phyloP scores from a whole-genome alignment of 768 basidiomycete species.

The Boletus subparvulus region DNA sequence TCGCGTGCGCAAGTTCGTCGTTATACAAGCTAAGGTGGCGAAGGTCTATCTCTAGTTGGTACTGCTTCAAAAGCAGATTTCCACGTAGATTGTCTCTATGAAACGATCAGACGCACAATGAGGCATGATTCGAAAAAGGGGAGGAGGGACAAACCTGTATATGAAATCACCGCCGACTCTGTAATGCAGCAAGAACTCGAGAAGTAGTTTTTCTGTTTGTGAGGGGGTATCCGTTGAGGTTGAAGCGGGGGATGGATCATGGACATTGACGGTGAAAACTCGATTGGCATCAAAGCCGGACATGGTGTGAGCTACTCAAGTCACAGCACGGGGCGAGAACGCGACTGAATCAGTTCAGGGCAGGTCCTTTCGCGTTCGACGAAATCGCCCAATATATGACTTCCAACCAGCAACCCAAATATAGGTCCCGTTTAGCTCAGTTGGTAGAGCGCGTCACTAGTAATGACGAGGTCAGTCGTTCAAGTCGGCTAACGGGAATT shows the following conservation, averaged over 20 bases:
- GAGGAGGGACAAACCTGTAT: slow-evolving; percentile 62
- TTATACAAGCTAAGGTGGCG: slow-evolving; percentile 79
- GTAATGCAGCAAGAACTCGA: slow-evolving; percentile 86
- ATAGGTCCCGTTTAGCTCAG: slow-evolving; percentile 41
- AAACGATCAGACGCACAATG: neutral
- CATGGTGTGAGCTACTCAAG: slow-evolving; percentile 43
- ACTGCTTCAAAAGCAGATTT: slow-evolving; percentile 86
- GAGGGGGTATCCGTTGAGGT: slow-evolving; percentile 70
- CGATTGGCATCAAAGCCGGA: slow-evolving; percentile 85
- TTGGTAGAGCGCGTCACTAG: slow-evolving; percentile 53
- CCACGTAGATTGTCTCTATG: slow-evolving; percentile 81
- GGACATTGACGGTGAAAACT: slow-evolving; percentile 79
- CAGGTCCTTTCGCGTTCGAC: slow-evolving; percentile 29
- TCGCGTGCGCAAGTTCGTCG: slow-evolving; percentile 88
- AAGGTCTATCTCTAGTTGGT: slow-evolving; percentile 84
- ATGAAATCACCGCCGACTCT: slow-evolving; percentile 89
- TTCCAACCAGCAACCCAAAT: neutral
- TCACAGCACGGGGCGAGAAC: neutral
- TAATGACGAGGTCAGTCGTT: slow-evolving; percentile 47
- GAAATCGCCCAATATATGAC: too few species aligned
- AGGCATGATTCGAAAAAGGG: neutral
- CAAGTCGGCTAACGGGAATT: slow-evolving; percentile 42
- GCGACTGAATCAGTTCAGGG: slow-evolving; percentile 29
- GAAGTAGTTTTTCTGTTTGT: slow-evolving; percentile 74
- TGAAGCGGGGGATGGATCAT: slow-evolving; percentile 53